A percentile compares a stretch with the other conserved stretches of the same genome.
phyloP scores from a whole-genome alignment of 768 basidiomycete genomes.

The Suillus hirtellus region DNA sequence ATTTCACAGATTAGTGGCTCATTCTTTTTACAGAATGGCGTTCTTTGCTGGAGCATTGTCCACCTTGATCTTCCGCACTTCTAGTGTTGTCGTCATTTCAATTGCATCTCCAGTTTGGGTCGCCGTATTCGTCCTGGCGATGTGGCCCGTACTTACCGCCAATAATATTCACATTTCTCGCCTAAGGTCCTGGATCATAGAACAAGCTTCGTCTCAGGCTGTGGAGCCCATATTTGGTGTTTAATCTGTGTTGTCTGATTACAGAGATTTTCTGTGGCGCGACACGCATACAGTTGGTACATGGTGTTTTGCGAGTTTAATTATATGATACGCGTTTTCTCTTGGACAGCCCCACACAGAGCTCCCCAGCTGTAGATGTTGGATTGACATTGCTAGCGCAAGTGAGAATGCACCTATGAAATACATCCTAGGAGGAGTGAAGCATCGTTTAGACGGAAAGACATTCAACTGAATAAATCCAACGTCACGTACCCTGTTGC shows the following conservation, averaged over 20 bases:
- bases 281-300: background rate
- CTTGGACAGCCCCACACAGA: background rate
- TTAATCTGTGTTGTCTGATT: background rate
- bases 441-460: too few species aligned
- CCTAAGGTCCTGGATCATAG: background rate
- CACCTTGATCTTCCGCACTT: conserved; percentile 5
- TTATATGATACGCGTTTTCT: background rate
- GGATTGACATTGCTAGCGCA: background rate
- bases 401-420: too few species aligned
- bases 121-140: background rate
- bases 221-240: background rate
- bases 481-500: too few species aligned
- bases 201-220: background rate
- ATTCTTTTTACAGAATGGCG: conserved; percentile 4
- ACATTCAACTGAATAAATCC: too few species aligned
- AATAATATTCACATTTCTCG: background rate
- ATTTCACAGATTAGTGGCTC: background rate
- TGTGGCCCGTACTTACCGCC: conserved; percentile 6
- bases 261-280: background rate
- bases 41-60: conserved; percentile 10
- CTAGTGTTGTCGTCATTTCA: background rate
- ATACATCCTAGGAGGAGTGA: too few species aligned
- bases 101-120: conserved; percentile 4
- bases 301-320: background rate
- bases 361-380: background rate